Base-by-base conservation (phyloP, 371 early-diverging fungal species). In the Mortierella sp. region DNA sequence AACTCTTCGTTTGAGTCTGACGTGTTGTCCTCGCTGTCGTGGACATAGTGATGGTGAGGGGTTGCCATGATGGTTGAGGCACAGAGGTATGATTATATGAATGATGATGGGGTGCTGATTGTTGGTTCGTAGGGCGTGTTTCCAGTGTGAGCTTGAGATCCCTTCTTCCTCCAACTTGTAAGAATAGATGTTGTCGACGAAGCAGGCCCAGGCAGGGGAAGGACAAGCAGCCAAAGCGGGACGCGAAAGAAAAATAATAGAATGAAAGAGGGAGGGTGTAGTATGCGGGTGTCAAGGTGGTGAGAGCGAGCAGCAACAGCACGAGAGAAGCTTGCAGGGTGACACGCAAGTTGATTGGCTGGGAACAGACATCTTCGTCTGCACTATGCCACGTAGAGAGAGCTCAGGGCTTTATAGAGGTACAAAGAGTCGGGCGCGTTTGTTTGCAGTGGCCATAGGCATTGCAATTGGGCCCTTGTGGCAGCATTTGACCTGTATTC, bases 1-100 rank as follows among this genome's bases (percentile, higher is more conserved):
- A 85, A 85, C 77, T 85, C 86, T 9, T 85, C 86, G 53, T 79
- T 81, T 34, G 86, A 85, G 55, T 85, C 86, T 13, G 82, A 81
- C 0, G 86, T 77, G 26, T 69, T 77, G 26, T 69, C 74, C 26
- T 76, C 79, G 72, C 67, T 73, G 54, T 81, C 74, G 53, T 75
- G 76, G 48, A 75, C 54, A 10, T 48, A 43, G 50, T 75, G 71
- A 34, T 43, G 26, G 64, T 57, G 69, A 2, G 69, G 31, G 28
- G 73, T 51, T 70, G 78, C 51, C 75, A 74, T 71, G 21, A 0
- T 28, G 37, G 9, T 55, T 51, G 51, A 4, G 21, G 24, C n/a
- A n/a, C n/a, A 21, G 50, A 67, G 28, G 24, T 55, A 3, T 54
- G 21, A 21, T 8, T 69, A 24, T 69, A 19, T 34, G 40, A 0